phyloP scores from a whole-genome alignment of 805 yeast genomes.

The Diddensiella transvaalensis region DNA sequence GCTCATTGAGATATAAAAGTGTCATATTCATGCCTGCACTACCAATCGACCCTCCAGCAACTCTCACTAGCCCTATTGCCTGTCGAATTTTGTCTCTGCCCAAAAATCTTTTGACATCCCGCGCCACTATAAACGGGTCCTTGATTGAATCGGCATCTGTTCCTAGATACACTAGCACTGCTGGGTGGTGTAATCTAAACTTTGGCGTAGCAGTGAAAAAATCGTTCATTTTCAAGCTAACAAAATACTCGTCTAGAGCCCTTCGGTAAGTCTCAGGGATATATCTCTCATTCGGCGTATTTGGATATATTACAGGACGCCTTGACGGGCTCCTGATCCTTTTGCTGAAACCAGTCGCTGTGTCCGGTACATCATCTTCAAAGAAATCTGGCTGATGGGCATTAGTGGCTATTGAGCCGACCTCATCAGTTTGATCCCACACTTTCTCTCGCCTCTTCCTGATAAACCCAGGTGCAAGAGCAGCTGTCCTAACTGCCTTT shows the following conservation, averaged over 20 bases:
- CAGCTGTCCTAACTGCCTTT: neutral
- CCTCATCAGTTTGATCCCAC: neutral
- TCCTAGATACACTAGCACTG: conserved; percentile 17
- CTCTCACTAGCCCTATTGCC: conserved; percentile 15
- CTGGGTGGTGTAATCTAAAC: conserved; percentile 9
- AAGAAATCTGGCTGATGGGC: neutral
- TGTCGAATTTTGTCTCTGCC: conserved; percentile 10
- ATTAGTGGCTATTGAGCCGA: neutral
- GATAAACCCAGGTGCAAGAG: neutral
- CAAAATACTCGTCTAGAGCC: neutral
- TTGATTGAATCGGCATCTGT: conserved; percentile 12
- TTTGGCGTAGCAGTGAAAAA: conserved; percentile 7
- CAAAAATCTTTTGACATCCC: conserved; percentile 13
- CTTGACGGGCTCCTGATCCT: neutral
- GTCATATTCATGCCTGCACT: conserved; percentile 10
- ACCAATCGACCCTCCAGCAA: conserved; percentile 2
- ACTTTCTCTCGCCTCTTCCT: neutral
- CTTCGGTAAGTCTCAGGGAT: neutral
- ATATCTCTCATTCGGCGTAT: neutral
- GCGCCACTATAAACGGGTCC: conserved; percentile 13
- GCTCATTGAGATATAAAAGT: conserved; percentile 3
- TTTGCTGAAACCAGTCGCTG: neutral
- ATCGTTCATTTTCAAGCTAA: neutral
- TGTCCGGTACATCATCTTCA: neutral
- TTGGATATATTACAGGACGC: neutral